These are phyloP conservation scores for Apiotrichum veenhuisii DNA, from an alignment of 1,284 basidiomycete genomes.

Conservation along the genomic window DNA sequence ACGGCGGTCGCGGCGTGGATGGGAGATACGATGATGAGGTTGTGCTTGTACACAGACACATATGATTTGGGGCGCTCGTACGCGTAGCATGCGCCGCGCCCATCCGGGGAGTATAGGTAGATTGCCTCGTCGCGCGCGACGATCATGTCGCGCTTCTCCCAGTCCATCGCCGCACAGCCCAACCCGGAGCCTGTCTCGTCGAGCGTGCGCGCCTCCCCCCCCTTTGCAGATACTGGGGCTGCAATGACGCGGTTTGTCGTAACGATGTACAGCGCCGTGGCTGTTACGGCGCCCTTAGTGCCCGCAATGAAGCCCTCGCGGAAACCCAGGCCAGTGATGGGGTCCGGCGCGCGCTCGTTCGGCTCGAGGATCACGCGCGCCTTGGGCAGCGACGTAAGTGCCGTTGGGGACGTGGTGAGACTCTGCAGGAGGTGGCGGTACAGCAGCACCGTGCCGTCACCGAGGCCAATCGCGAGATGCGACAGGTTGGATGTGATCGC, in stretches of 20 bases:
- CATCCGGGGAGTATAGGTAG: slow-evolving; percentile 78
- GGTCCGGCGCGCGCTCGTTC: slow-evolving; percentile 62
- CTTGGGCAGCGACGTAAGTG: slow-evolving; percentile 72
- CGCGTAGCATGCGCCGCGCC: slow-evolving; percentile 79
- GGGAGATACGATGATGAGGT: slow-evolving; percentile 82
- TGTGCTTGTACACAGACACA: slow-evolving; percentile 68
- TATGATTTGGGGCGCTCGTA: slow-evolving; percentile 65
- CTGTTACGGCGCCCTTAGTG: slow-evolving; percentile 7
- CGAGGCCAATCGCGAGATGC: slow-evolving; percentile 84
- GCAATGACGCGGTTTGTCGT: slow-evolving; percentile 78
- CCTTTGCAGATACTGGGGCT: slow-evolving; percentile 62
- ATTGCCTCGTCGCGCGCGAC: slow-evolving; percentile 90
- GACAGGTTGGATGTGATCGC: slow-evolving; percentile 75
- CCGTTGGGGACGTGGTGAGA: slow-evolving; percentile 57
- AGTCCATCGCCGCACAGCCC: slow-evolving; percentile 78
- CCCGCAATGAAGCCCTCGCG: slow-evolving; percentile 51
- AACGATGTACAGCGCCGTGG: slow-evolving; percentile 72
- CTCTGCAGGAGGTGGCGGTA: slow-evolving; percentile 89
- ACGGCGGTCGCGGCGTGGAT: slow-evolving; percentile 60
- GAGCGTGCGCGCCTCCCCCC: slow-evolving; percentile 63
- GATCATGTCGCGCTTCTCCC: slow-evolving; percentile 66
- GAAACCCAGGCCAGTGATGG: slow-evolving; percentile 88
- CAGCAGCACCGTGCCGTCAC: slow-evolving; percentile 88
- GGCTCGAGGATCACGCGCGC: slow-evolving; percentile 70
- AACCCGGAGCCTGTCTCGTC: slow-evolving; percentile 82